Evolutionary conservation across 2,329 filamentous ascomycete species (phyloP).

Genomic region (Onygena corvina): DNA sequence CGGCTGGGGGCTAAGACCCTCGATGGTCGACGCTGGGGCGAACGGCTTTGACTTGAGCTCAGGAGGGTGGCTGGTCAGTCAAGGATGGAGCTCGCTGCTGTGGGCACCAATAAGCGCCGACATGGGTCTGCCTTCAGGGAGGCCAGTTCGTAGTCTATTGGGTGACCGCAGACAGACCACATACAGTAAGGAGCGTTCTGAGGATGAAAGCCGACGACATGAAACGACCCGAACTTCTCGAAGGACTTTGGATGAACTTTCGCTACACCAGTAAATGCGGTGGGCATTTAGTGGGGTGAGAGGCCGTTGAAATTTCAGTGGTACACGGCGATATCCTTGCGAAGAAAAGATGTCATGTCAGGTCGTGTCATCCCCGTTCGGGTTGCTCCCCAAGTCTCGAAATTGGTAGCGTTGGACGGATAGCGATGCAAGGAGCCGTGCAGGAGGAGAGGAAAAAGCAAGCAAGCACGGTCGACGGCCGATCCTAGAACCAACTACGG

Average conservation of each 20-base stretch:
- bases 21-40: background rate
- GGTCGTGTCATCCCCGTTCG: background rate
- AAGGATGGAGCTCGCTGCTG: conserved; percentile 9
- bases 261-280: background rate
- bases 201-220: background rate
- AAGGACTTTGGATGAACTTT: conserved; percentile 2
- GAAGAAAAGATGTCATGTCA: background rate
- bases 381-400: background rate
- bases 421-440: conserved; percentile 1
- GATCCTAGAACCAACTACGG: too few relatives aligned
- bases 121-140: conserved; percentile 10
- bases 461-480: background rate
- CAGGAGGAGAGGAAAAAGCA: background rate
- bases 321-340: background rate
- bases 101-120: conserved; percentile 12
- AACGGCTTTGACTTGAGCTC: conserved; percentile 2
- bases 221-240: conserved; percentile 4
- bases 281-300: background rate
- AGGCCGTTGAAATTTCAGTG: background rate
- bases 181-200: background rate
- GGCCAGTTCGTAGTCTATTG: conserved; percentile 1
- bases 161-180: background rate
- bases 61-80: conserved; percentile 12
- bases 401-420: background rate
- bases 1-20: conserved; percentile 2